Percentiles rank a stretch among this genome's conserved stretches.
phyloP scores from a whole-genome alignment of 306 rosid species.

The Trifolium pratense region DNA sequence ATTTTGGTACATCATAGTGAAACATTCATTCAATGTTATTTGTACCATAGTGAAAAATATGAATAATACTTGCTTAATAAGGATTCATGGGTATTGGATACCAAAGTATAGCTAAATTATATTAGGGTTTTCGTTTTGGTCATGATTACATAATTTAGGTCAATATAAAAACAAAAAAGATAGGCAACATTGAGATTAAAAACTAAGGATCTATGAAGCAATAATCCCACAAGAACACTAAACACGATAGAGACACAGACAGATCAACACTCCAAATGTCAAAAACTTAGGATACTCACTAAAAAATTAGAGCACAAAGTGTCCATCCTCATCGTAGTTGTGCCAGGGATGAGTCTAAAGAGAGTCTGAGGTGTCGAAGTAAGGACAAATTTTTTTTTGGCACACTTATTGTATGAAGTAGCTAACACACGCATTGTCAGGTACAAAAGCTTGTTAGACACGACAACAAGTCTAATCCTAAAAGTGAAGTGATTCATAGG shows the following conservation, averaged over 20 bases:
- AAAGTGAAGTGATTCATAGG: no score
- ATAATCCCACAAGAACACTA: neutral
- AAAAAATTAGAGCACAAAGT: no score
- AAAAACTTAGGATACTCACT: no score
- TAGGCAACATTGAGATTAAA: neutral
- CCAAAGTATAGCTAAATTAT: neutral
- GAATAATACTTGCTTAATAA: slow-evolving; percentile 11
- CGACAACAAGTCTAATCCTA: no score
- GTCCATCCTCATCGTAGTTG: neutral
- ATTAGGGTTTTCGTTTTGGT: neutral
- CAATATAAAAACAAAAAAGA: neutral
- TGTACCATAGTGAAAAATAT: slow-evolving; percentile 16
- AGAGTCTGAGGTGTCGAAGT: neutral
- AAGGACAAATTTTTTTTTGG: neutral
- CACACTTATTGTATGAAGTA: neutral
- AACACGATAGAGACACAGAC: neutral
- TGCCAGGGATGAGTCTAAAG: neutral
- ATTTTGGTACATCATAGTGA: slow-evolving; percentile 20
- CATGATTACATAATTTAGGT: neutral
- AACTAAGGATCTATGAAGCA: neutral
- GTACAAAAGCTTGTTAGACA: no score
- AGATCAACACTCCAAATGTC: neutral
- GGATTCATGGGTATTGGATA: neutral
- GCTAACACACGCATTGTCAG: neutral
- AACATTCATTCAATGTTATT: slow-evolving; percentile 34